phyloP scores from a whole-genome alignment of 805 yeast genomes.

The fission yeast (Schizosaccharomyces pombe) region DNA sequence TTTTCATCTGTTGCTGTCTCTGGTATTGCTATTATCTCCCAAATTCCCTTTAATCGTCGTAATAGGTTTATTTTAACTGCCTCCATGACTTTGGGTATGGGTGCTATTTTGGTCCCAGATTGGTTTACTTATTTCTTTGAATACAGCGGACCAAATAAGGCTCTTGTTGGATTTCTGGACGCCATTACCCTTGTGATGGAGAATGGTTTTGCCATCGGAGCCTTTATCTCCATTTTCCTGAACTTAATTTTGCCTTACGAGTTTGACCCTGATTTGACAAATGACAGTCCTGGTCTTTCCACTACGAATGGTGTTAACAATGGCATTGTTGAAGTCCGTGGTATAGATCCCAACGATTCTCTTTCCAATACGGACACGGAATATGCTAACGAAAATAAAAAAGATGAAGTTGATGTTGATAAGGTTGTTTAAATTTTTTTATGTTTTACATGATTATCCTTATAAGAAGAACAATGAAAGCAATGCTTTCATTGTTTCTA shows the following conservation, averaged over 20 bases:
- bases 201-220: conserved; percentile 50
- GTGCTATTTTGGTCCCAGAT: conserved; percentile 36
- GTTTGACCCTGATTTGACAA: not conserved
- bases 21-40: conserved; percentile 41
- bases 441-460: too few species aligned
- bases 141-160: conserved; percentile 34
- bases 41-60: conserved; percentile 34
- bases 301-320: not conserved
- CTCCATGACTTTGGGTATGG: conserved; percentile 40
- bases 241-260: conserved; percentile 43
- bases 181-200: conserved; percentile 50
- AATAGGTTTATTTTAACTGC: conserved; percentile 52
- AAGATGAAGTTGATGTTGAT: not conserved
- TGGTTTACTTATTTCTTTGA: conserved; percentile 48
- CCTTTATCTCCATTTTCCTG: conserved; percentile 36
- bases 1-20: conserved; percentile 59
- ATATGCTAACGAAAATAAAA: not conserved
- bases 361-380: not conserved
- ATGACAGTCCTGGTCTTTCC: not conserved
- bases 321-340: not conserved
- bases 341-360: not conserved
- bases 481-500: too few species aligned
- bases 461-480: too few species aligned
- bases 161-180: conserved; percentile 36
- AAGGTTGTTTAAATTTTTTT: too few species aligned